Evolutionary conservation across 176 grass and related monocot species (phyloP), one percentile per base, ranked within the genome.

Genomic region (Microstegium vimineum): DNA sequence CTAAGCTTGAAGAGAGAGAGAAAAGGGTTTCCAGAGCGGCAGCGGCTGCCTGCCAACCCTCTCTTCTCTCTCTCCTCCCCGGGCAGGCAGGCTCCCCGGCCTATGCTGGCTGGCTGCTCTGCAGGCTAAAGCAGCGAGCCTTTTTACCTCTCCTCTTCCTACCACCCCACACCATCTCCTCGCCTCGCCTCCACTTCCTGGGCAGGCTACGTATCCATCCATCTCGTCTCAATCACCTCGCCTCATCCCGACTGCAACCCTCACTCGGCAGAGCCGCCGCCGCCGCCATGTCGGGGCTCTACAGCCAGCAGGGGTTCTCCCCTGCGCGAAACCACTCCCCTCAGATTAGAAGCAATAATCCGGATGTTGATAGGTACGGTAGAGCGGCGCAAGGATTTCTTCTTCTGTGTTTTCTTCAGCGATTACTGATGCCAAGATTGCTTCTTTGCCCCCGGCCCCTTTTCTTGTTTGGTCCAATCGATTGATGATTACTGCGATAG

Each of bases 361-460:
- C 82, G 47, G 93, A 99, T 82, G 87, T 88, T 36, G 96, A 92
- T 81, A 99, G 96, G 96, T 99, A 93, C 95, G 96, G 96, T 99
- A 93, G 1, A 90, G 64, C 65, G 66, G 76, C 66, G 81, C 78
- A n/a, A 38, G 52, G 36, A 72, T 86, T 88, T 74, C 23, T 69
- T 35, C 23, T 69, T 35, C 36, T 25, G 41, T 71, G 81, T 77
- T 65, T 85, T 77, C 41, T 78, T 38, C 60, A 54, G 33, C 89
- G 74, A 83, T 87, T 91, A 41, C 63, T 83, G 74, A 73, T 86
- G 32, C 68, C 71, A 82, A 83, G 79, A 89, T 86, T 87, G 76
- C n/a, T 51, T 85, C 34, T 54, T 80, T 84, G 11, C 12, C 14
- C 75, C n/a, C n/a, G n/a, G n/a, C n/a, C 18, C 43, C 43, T 69